Evolutionary conservation across 495 filamentous ascomycete species (phyloP), one percentile per base, ranked within the genome.

Genomic region (Aspergillus nanangensis): DNA sequence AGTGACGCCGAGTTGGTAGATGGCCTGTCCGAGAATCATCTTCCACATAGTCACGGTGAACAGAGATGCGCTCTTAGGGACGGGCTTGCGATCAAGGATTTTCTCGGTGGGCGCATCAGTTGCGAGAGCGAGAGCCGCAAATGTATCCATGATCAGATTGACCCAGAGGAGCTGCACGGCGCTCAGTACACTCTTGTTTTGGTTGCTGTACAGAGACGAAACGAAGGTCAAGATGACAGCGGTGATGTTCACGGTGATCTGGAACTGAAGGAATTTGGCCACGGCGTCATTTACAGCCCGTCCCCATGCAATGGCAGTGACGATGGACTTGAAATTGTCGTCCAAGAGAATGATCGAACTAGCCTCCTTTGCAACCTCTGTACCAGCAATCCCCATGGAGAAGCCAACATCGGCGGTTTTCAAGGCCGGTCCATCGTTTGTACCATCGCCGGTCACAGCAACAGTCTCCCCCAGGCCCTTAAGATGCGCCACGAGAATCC

Each of bases 11-110:
- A 95, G 77, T 59, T 95, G 88, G 59, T 88, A 94, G 25, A 92
- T 69, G 4, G 89, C 83, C 56, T 95, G 87, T 18, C 88, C 88
- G 24, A 91, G 73, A 46, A 95, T 93, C 89, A 95, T 95, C 66
- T 95, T 95, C 89, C 89, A 95, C 89, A 95, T 95, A 23, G 82
- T 90, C 19, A 83, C 66, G 3, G 87, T 88, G 58, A 95, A 85
- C 17, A 95, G 79, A 4, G 82, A 77, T 25, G 86, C 79, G 11
- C 76, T 79, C 62, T 87, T 90, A n/a, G 80, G 81, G 14, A 87
- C 82, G n/a, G 89, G 89, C 61, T 89, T 88, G 33, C 89, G 82
- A 49, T 95, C 70, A 24, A 95, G 67, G 35, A 94, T 86, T 44
- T 83, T 82, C 32, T 85, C 82, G 0, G 82, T 83, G 20, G 89